phyloP scores from a whole-genome alignment of 495 filamentous ascomycete genomes.

The Acidomyces sp. region DNA sequence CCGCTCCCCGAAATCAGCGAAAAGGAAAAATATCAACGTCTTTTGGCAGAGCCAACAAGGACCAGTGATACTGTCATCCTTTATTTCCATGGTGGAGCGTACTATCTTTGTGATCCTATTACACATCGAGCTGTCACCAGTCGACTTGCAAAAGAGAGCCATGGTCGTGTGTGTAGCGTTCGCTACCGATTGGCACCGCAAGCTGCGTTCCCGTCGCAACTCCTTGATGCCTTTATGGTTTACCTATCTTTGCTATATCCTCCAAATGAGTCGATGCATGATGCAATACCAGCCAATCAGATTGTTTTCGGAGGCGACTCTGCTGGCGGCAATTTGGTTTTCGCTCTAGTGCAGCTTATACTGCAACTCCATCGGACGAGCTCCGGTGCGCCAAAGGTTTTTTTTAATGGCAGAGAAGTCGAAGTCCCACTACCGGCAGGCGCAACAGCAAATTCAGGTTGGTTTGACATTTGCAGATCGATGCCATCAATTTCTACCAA shows the following conservation, averaged over 20 bases:
- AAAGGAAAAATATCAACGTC: conserved; percentile 51
- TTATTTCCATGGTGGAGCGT: conserved; percentile 86
- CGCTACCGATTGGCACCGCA: conserved; percentile 86
- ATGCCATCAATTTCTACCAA: conserved; percentile 57
- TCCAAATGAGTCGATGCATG: conserved; percentile 57
- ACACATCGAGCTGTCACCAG: conserved; percentile 40
- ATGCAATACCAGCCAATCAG: conserved; percentile 50
- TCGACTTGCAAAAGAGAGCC: conserved; percentile 37
- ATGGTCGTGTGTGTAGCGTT: conserved; percentile 55
- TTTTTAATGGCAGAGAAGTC: conserved; percentile 52
- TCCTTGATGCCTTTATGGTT: conserved; percentile 69
- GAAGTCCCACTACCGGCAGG: conserved; percentile 57
- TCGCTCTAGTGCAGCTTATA: conserved; percentile 60
- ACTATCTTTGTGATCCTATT: conserved; percentile 65
- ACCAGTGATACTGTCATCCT: conserved; percentile 55
- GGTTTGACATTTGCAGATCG: conserved; percentile 63
- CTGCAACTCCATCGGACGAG: conserved; percentile 50
- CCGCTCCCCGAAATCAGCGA: conserved; percentile 49
- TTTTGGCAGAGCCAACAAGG: conserved; percentile 52
- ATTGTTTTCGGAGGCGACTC: conserved; percentile 80
- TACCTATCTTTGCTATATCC: conserved; percentile 79
- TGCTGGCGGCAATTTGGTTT: conserved; percentile 65
- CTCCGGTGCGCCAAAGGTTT: conserved; percentile 32
- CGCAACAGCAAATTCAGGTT: conserved; percentile 51
- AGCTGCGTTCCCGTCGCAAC: conserved; percentile 32